phyloP scores from a whole-genome alignment of 2,329 filamentous ascomycete species.

The Claviceps spartinae region DNA sequence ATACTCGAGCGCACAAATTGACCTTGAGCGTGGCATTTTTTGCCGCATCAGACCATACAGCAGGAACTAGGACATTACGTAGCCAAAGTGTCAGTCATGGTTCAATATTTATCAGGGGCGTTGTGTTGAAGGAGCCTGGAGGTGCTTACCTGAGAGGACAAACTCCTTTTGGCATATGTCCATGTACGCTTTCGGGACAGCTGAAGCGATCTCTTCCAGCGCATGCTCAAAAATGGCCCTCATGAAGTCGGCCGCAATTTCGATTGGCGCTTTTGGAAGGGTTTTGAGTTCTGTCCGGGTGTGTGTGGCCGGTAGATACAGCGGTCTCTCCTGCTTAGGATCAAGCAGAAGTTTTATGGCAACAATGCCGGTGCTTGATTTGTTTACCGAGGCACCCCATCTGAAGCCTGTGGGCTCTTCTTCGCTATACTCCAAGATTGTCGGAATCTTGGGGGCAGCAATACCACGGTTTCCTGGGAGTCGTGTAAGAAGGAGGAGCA shows the following conservation, averaged over 20 bases:
- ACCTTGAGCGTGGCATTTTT: constrained; percentile 30
- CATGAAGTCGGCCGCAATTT: constrained; percentile 9
- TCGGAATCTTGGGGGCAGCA: constrained; percentile 22
- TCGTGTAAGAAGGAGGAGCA: constrained; percentile 29
- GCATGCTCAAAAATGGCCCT: constrained; percentile 14
- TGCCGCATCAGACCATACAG: constrained; percentile 42
- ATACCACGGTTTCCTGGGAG: constrained; percentile 26
- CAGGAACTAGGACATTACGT: constrained; percentile 35
- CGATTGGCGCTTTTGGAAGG: constrained; percentile 8
- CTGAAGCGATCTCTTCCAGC: constrained; percentile 21
- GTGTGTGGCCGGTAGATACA: constrained; percentile 4
- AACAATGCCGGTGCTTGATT: constrained; percentile 3
- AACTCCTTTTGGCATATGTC: constrained; percentile 13
- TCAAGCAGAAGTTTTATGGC: constrained; percentile 12
- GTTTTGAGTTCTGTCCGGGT: neutral
- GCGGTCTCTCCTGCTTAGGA: constrained; percentile 6
- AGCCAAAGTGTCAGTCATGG: neutral
- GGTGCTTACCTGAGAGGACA: constrained; percentile 28
- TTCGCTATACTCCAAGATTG: constrained; percentile 7
- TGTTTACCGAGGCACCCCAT: constrained; percentile 9
- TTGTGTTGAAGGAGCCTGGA: neutral
- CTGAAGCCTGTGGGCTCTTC: constrained; percentile 28
- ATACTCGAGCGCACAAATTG: neutral
- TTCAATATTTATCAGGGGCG: neutral
- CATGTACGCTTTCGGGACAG: constrained; percentile 8